Percentiles rank a stretch among this genome's conserved stretches.
These are phyloP conservation scores for Leishmania turanica DNA, from an alignment of 208 protist species.

Conservation along the genomic window DNA sequence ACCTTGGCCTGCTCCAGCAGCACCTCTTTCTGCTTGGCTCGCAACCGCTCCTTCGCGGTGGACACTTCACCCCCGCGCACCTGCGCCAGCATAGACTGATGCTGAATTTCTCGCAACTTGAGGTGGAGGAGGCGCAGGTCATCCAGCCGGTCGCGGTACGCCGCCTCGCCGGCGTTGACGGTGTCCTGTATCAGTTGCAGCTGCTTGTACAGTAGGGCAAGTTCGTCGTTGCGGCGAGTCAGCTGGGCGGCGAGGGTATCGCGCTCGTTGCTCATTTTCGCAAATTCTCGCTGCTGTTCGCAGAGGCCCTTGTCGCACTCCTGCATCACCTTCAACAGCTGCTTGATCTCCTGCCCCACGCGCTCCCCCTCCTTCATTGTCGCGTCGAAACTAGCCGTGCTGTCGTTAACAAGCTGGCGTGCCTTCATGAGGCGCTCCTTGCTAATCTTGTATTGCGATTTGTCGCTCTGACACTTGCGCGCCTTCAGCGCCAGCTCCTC, in stretches of 20 bases:
- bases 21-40: slow-evolving; percentile 50
- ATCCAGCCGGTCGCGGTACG: slow-evolving; percentile 91
- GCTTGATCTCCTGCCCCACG: slow-evolving; percentile 88
- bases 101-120: slow-evolving; percentile 90
- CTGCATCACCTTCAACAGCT: slow-evolving; percentile 95
- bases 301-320: slow-evolving; percentile 92
- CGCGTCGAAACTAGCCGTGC: slow-evolving; percentile 57
- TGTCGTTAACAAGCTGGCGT: slow-evolving; percentile 71
- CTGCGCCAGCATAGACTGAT: slow-evolving; percentile 80
- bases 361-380: slow-evolving; percentile 55
- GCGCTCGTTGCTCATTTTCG: slow-evolving; percentile 95
- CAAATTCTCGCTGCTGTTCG: slow-evolving; percentile 93
- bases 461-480: slow-evolving; percentile 71
- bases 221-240: slow-evolving; percentile 98
- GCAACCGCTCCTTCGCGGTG: slow-evolving; percentile 46
- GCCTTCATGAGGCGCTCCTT: slow-evolving; percentile 80
- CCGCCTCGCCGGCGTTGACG: slow-evolving; percentile 93
- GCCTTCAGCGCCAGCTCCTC: slow-evolving; percentile 96
- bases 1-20: slow-evolving; percentile 79
- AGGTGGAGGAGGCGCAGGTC: slow-evolving; percentile 74
- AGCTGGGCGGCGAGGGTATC: slow-evolving; percentile 97
- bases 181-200: slow-evolving; percentile 96
- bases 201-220: slow-evolving; percentile 98
- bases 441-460: slow-evolving; percentile 44
- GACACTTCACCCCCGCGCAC: slow-evolving; percentile 87